A percentile compares a stretch with the other conserved stretches of the same genome.
Conservation (phyloP, 2,329 filamentous ascomycete genomes). For the Xylaria sp. region DNA sequence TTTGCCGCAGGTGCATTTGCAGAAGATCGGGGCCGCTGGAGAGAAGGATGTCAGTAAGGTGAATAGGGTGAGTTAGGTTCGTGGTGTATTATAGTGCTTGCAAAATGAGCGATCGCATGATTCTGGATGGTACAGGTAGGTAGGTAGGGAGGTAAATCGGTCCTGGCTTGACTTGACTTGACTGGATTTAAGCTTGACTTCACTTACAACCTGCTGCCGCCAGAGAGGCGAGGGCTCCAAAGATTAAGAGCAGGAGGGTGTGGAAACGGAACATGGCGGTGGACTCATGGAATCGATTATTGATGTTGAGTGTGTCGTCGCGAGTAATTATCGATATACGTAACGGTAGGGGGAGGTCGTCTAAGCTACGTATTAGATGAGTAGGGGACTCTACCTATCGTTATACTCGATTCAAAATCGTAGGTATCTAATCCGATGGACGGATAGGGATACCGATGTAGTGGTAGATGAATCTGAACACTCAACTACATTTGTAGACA, state of each 20-base stretch:
- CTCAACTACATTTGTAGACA: too few relatives aligned
- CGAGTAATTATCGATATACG: background rate
- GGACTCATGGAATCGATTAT: constrained; percentile 13
- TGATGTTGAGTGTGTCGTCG: background rate
- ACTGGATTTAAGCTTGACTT: too few relatives aligned
- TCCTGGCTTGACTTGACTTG: background rate
- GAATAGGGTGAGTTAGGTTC: background rate
- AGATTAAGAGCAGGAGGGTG: constrained; percentile 47
- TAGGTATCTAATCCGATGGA: background rate
- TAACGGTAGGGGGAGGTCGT: background rate
- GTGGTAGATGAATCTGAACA: background rate
- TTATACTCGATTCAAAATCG: too few relatives aligned
- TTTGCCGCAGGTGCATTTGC: constrained; percentile 77
- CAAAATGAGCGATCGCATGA: too few relatives aligned
- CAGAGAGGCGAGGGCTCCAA: constrained; percentile 48
- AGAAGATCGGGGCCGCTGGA: constrained; percentile 70
- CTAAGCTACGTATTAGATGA: background rate
- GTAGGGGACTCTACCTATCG: background rate
- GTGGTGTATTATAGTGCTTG: too few relatives aligned
- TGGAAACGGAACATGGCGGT: constrained; percentile 46
- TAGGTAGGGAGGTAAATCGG: background rate
- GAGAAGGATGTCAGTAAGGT: too few relatives aligned
- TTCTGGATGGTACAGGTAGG: too few relatives aligned
- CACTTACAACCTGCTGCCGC: constrained; percentile 57
- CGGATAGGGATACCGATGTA: background rate